Conservation (phyloP, 1,284 basidiomycete species). For the Waitea zeae region DNA sequence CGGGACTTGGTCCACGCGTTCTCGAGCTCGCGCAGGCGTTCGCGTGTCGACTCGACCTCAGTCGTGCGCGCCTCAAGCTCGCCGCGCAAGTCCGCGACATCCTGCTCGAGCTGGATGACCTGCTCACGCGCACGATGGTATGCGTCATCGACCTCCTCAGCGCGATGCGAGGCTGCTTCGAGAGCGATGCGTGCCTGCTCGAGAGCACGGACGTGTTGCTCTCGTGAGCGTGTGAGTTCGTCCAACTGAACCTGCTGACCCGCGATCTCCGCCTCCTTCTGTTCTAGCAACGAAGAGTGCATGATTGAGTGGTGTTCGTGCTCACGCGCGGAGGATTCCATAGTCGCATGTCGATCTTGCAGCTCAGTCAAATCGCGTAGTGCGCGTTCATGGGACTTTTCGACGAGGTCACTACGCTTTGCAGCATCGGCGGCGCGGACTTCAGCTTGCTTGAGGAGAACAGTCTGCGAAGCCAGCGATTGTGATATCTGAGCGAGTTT, state of each 20-base stretch:
- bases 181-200: conserved; percentile 76
- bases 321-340: conserved; percentile 64
- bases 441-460: conserved; percentile 66
- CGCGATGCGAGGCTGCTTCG: conserved; percentile 57
- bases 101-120: conserved; percentile 50
- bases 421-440: conserved; percentile 67
- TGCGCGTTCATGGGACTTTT: conserved; percentile 60
- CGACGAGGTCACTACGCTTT: conserved; percentile 70
- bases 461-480: conserved; percentile 58
- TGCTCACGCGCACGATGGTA: conserved; percentile 55
- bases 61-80: conserved; percentile 60
- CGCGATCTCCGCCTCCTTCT: conserved; percentile 67
- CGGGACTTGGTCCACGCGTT: conserved; percentile 78
- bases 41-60: conserved; percentile 56
- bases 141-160: conserved; percentile 67
- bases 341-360: conserved; percentile 41
- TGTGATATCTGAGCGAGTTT: conserved; percentile 62
- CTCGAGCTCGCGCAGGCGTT: conserved; percentile 58
- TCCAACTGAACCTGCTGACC: conserved; percentile 53
- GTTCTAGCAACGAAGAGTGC: conserved; percentile 61
- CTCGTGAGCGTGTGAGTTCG: conserved; percentile 48
- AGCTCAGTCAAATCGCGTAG: conserved; percentile 58
- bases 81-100: conserved; percentile 58
- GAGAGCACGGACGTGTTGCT: conserved; percentile 74
- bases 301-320: conserved; percentile 62